These are phyloP conservation scores for Babesia microti DNA, from an alignment of 169 alveolate genomes.

Conservation along the genomic window DNA sequence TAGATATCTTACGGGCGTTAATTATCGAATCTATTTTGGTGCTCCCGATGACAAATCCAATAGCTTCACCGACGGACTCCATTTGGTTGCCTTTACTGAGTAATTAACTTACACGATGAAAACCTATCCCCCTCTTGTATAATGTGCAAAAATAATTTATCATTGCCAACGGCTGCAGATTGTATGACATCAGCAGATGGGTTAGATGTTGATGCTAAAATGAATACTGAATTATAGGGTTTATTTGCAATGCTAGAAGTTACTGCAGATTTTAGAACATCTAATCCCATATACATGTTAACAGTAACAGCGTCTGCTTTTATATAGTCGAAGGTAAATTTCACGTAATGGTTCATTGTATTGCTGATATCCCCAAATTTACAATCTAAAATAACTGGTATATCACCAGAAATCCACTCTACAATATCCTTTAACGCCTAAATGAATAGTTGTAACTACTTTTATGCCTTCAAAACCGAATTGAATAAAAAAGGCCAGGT, in stretches of 20 bases:
- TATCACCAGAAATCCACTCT: slow-evolving; percentile 26
- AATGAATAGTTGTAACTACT: slow-evolving; percentile 13
- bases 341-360: slow-evolving; percentile 57
- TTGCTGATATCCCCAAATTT: slow-evolving; percentile 62
- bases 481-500: slow-evolving; percentile 60
- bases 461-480: slow-evolving; percentile 55
- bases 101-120: slow-evolving; percentile 2
- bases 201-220: slow-evolving; percentile 51
- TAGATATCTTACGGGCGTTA: slow-evolving; percentile 9
- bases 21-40: slow-evolving; percentile 4
- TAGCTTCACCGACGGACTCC: slow-evolving; percentile 18
- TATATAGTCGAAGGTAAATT: slow-evolving; percentile 49
- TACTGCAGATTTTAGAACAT: slow-evolving; percentile 38
- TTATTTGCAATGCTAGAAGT: slow-evolving; percentile 31
- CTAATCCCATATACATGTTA: slow-evolving; percentile 56
- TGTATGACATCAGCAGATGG: slow-evolving; percentile 48
- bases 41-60: slow-evolving; percentile 34
- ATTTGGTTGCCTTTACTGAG: slow-evolving; percentile 6
- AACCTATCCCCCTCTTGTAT: slow-evolving; percentile 40
- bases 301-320: slow-evolving; percentile 60
- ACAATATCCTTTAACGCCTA: slow-evolving; percentile 52
- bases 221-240: slow-evolving; percentile 37
- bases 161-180: slow-evolving; percentile 20
- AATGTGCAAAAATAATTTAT: slow-evolving; percentile 33
- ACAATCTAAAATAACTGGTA: slow-evolving; percentile 53